A percentile compares a stretch with the other conserved stretches of the same genome.
phyloP scores from a whole-genome alignment of 345 rosid genomes.

The Eucalyptus curtisii region DNA sequence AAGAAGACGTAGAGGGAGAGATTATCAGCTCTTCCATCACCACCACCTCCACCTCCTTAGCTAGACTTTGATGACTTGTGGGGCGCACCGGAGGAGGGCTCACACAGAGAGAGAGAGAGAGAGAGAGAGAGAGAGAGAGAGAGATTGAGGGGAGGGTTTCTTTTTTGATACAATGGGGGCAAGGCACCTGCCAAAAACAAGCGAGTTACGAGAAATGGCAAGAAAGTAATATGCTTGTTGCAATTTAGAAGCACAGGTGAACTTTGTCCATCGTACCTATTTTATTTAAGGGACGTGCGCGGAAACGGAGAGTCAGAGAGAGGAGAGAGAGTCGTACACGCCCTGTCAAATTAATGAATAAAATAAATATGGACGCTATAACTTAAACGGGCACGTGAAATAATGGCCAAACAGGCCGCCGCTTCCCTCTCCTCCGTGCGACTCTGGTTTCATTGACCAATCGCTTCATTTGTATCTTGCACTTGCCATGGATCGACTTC shows the following conservation, averaged over 20 bases:
- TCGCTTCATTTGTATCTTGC: background rate
- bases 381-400: background rate
- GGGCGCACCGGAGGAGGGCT: background rate
- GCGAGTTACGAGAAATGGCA: background rate
- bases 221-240: background rate
- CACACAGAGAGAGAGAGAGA: background rate
- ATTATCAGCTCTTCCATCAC: constrained; percentile 37
- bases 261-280: background rate
- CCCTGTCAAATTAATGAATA: background rate
- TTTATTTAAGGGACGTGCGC: background rate
- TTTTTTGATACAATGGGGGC: background rate
- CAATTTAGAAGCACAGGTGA: background rate
- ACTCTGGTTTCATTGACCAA: background rate
- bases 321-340: background rate
- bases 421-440: background rate
- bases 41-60: background rate
- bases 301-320: background rate
- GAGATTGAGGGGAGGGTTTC: no score
- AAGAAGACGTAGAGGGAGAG: constrained; percentile 44
- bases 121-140: background rate
- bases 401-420: background rate
- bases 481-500: background rate
- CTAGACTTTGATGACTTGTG: background rate
- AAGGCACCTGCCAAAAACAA: background rate
- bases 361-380: background rate